These are phyloP conservation scores for Aspergillus ibericus DNA, from an alignment of 2,329 filamentous ascomycete species.

Conservation along the genomic window DNA sequence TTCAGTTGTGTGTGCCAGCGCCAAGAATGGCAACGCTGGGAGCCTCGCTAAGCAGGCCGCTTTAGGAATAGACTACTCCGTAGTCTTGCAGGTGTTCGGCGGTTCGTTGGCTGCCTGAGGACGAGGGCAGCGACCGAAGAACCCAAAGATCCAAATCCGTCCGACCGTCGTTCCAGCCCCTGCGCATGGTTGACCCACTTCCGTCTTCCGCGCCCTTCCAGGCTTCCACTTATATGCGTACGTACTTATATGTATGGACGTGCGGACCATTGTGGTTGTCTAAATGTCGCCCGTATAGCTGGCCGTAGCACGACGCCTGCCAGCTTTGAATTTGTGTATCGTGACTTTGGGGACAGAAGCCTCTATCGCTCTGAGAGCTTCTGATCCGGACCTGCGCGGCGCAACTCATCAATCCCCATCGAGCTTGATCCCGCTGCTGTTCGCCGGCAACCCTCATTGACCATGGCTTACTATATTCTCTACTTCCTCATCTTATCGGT, in stretches of 20 bases:
- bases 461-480: conserved; percentile 73
- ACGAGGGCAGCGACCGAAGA: conserved; percentile 7
- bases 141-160: not conserved
- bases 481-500: conserved; percentile 73
- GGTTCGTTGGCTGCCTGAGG: conserved; percentile 9
- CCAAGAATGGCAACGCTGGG: conserved; percentile 28
- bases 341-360: not conserved
- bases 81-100: not conserved
- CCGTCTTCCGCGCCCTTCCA: conserved; percentile 14
- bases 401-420: not conserved
- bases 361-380: not conserved
- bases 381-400: not conserved
- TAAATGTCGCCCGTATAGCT: not conserved
- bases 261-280: not conserved
- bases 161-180: not conserved
- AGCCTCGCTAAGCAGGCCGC: conserved; percentile 41
- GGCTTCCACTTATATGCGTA: not conserved
- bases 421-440: not conserved
- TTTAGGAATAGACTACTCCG: conserved; percentile 36
- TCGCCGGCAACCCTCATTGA: conserved; percentile 21
- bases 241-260: not conserved
- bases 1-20: conserved; percentile 30
- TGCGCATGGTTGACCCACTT: conserved; percentile 8
- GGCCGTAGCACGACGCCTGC: not conserved
- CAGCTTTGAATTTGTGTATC: not conserved